Evolutionary conservation across 352 stramenopile genomes (phyloP).

Genomic region (Globisporangium iwayamae): DNA sequence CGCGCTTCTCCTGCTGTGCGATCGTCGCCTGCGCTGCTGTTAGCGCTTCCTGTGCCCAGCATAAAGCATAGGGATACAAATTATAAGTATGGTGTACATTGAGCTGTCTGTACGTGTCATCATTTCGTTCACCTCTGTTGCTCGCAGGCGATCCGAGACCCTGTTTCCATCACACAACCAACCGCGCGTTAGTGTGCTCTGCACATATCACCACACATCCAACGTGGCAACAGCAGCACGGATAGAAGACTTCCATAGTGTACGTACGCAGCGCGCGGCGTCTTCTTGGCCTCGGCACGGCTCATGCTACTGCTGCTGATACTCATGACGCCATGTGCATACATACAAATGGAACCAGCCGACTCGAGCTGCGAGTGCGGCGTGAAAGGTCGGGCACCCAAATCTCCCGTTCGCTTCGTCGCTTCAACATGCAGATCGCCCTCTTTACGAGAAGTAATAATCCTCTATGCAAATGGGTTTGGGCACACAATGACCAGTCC

Average conservation of each 20-base stretch:
- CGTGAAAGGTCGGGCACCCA: conserved; percentile 1
- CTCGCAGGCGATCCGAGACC: conserved; percentile 43
- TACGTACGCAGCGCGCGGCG: conserved; percentile 26
- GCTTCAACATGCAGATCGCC: too few relatives aligned
- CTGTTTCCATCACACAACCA: conserved; percentile 17
- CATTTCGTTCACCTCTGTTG: conserved; percentile 38
- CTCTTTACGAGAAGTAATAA: too few relatives aligned
- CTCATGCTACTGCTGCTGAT: conserved; percentile 10
- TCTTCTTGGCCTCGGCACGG: conserved; percentile 37
- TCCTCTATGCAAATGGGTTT: too few relatives aligned
- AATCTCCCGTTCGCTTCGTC: neutral
- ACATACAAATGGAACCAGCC: too few relatives aligned
- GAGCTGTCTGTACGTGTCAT: neutral
- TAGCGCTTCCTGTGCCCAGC: conserved; percentile 37
- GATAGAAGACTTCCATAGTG: neutral
- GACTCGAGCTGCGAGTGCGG: neutral
- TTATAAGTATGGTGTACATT: neutral
- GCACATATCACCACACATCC: neutral
- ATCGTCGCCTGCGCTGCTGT: conserved; percentile 53
- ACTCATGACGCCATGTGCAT: neutral
- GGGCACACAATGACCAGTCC: too few relatives aligned
- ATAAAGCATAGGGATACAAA: neutral
- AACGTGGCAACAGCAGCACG: neutral
- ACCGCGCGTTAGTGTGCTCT: neutral
- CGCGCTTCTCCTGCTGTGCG: conserved; percentile 51